Evolutionary conservation across 148 eudicot species (phyloP), one percentile per base, ranked within the genome.

Genomic region (Vaccinium vitisidaea): DNA sequence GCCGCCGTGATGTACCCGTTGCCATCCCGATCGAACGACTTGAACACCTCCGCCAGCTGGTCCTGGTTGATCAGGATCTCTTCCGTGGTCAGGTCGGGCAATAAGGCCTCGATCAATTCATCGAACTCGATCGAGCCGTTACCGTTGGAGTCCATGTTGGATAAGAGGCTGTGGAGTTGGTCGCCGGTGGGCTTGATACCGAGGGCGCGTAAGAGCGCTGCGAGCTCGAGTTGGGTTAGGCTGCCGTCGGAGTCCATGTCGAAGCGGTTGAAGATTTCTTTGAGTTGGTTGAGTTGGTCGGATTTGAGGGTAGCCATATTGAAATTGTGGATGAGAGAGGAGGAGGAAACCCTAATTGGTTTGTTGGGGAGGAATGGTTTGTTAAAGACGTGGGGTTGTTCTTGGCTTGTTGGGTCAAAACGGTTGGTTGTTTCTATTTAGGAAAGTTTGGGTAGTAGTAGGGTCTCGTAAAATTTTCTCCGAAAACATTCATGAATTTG

Each of bases 191-290:
- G 94, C 48, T 83, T 86, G 12, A 89, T 69, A 7, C 92, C 94
- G 8, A 92, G 84, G 71, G 94, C 89, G 0, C 92, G 87, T 25
- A 90, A 84, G 76, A 90, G 91, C 21, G 92, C 94, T 13, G 90
- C 94, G 15, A 92, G 90, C 86, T 92, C 94, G 0, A 92, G 87
- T 49, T 84, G 92, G 9, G 92, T 92, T 0, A 92, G 87, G 88
- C 91, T 90, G 75, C 92, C 94, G 43, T 92, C 92, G 0, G 83
- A 67, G 82, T 92, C 87, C 88, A 86, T 88, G 90, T 92, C 91
- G 83, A 92, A 92, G 10, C 91, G 87, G 58, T 15, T 15, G 88
- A 92, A 90, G 25, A 92, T 90, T 48, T 88, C 91, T 16, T 78
- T 86, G 2, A 89, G 89, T 73, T 90, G 90, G 6, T 85, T 86